Base-by-base conservation (phyloP, 257 asterid genomes). In the Ilex asprella region DNA sequence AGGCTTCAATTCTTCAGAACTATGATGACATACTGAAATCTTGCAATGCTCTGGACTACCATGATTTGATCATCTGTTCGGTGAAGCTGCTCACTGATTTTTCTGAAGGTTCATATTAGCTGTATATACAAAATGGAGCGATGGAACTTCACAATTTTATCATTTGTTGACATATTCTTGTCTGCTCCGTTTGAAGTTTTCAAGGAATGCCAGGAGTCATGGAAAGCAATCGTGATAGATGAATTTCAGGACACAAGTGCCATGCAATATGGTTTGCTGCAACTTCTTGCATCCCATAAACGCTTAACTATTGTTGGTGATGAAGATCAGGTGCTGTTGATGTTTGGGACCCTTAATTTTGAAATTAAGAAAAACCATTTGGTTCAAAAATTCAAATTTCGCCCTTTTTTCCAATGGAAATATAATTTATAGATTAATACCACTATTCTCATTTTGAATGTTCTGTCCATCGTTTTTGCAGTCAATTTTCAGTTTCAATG, bases 181-280 rank as follows among this genome's bases (percentile, higher is more conserved):
- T 70, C 39, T 78, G 58, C 60, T 67, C 70, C 62, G 59, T 62
- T 58, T 76, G 70, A 73, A 92, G 99, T 82, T 41, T 76, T 80
- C 44, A 74, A 68, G 68, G 89, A 83, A 71, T 83, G 91, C 65
- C 94, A 81, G 76, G 95, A 86, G 70, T 73, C 86, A 51, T 84
- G 94, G 95, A 89, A 82, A 75, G 96, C 91, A 64, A 81, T 92
- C 43, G 88, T 92, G 68, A 79, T 92, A 55, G 97, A 89, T 83
- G 97, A 92, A 82, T 89, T 92, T 80, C 99, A 92, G 79, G 99
- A 92, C 82, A 92, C 97, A 71, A 89, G 99, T 85, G 72, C 83
- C 68, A 85, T 86, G 94, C 99, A 92, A 56, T 89, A 92, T 75
- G 81, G 72, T 66, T 75, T 92, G 60, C 67, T 92, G 71, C 75